Percentiles rank a stretch among this genome's conserved stretches.
Evolutionary conservation across 495 filamentous ascomycete genomes (phyloP).

Genomic region (Daldinia loculata): DNA sequence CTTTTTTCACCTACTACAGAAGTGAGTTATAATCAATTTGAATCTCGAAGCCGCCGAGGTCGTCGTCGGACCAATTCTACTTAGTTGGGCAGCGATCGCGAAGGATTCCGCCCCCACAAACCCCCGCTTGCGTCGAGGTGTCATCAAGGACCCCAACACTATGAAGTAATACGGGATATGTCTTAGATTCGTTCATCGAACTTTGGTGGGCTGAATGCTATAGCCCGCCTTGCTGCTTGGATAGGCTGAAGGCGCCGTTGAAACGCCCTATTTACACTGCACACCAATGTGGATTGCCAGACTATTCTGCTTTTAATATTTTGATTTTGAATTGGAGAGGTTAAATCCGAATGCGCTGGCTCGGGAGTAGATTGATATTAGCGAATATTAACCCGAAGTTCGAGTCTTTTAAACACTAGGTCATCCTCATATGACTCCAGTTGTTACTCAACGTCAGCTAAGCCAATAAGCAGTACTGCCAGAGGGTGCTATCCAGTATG

Average conservation of each 20-base stretch:
- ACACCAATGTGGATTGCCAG: constrained; percentile 13
- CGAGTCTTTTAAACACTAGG: constrained; percentile 7
- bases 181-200: constrained; percentile 16
- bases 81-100: constrained; percentile 37
- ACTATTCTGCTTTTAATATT: constrained; percentile 15
- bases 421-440: constrained; percentile 4
- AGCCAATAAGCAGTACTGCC: constrained; percentile 15
- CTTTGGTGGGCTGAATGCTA: constrained; percentile 4
- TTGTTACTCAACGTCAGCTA: constrained; percentile 21
- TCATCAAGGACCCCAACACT: constrained; percentile 26
- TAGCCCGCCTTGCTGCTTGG: constrained; percentile 5
- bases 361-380: constrained; percentile 19
- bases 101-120: constrained; percentile 47
- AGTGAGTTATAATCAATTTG: constrained; percentile 20
- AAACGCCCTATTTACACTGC: constrained; percentile 16
- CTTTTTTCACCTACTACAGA: constrained; percentile 14
- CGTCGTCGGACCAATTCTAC: constrained; percentile 24
- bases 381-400: constrained; percentile 3
- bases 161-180: constrained; percentile 20
- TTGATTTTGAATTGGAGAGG: constrained; percentile 1
- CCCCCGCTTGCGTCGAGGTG: constrained; percentile 36
- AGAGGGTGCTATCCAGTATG: constrained; percentile 11
- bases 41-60: constrained; percentile 16
- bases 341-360: constrained; percentile 1
- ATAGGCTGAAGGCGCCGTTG: constrained; percentile 13